Evolutionary conservation across 176 grass and related monocot genomes (phyloP).

Genomic region (bread wheat (Triticum aestivum)): DNA sequence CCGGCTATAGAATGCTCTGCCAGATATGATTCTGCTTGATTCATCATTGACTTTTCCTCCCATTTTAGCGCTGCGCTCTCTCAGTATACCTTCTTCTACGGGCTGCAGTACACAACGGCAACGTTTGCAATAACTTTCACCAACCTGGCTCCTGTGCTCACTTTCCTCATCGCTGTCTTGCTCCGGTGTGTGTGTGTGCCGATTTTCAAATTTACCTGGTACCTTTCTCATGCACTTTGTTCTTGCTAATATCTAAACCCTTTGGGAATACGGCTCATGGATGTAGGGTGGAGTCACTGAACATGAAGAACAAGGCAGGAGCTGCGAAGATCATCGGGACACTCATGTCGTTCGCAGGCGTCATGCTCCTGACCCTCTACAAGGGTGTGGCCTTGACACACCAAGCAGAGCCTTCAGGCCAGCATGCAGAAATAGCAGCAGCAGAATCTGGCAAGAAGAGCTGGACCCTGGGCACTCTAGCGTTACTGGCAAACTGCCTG

Average conservation of each 20-base stretch:
- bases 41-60: background rate
- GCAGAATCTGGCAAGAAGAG: constrained; percentile 32
- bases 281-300: constrained; percentile 65
- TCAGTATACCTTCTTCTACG: constrained; percentile 78
- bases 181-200: constrained; percentile 28
- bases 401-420: constrained; percentile 21
- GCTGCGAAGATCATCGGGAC: constrained; percentile 61
- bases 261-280: background rate
- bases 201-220: background rate
- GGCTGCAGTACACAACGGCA: constrained; percentile 67
- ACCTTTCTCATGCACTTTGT: background rate
- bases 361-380: constrained; percentile 72
- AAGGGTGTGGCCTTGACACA: constrained; percentile 61
- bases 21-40: background rate
- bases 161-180: constrained; percentile 68
- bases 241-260: background rate
- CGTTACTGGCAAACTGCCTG: constrained; percentile 64
- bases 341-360: constrained; percentile 54
- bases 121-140: constrained; percentile 84
- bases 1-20: background rate
- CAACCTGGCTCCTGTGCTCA: constrained; percentile 74
- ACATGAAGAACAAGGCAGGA: constrained; percentile 66
- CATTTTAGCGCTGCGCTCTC: constrained; percentile 50
- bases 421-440: background rate
- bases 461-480: constrained; percentile 70